A percentile compares a stretch with the other conserved stretches of the same genome.
Evolutionary conservation across 768 basidiomycete genomes (phyloP).

Genomic region (Rhodotorula paludigena): DNA sequence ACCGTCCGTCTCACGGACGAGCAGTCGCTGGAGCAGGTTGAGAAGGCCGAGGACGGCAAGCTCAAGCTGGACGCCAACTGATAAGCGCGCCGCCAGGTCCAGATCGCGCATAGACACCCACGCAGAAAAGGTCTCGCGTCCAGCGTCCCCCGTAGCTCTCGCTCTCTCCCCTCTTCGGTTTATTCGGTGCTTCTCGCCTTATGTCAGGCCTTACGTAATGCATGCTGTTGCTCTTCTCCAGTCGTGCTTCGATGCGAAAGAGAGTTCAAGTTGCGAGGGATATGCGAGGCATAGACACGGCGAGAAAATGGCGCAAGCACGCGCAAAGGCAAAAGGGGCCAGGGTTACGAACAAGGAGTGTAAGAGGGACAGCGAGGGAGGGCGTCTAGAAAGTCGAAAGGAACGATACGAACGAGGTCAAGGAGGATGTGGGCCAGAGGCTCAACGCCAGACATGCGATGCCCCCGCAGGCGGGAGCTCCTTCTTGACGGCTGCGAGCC

Average conservation of each 20-base stretch:
- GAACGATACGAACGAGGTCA: not conserved
- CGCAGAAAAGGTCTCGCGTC: no score
- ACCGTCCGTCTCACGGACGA: conserved; percentile 28
- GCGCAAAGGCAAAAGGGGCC: no score
- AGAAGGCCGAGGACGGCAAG: conserved; percentile 7
- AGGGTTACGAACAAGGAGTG: no score
- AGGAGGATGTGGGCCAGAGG: not conserved
- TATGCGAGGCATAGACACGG: no score
- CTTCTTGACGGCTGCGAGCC: not conserved
- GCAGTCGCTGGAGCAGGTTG: conserved; percentile 16
- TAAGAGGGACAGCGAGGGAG: not conserved
- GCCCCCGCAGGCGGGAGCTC: not conserved
- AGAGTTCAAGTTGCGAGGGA: no score
- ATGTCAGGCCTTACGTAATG: no score
- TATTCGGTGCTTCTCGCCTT: no score
- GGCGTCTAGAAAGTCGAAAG: not conserved
- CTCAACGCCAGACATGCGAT: not conserved
- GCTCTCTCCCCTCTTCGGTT: no score
- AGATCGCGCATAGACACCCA: no score
- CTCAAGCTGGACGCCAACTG: not conserved
- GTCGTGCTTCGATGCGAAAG: no score
- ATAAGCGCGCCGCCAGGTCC: not conserved
- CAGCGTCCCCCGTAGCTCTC: not conserved
- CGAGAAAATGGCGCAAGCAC: no score
- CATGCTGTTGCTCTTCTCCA: no score